Percentiles rank a stretch among this genome's conserved stretches.
Evolutionary conservation across 2,329 filamentous ascomycete genomes (phyloP).

Genomic region (Fusarium chuoi): DNA sequence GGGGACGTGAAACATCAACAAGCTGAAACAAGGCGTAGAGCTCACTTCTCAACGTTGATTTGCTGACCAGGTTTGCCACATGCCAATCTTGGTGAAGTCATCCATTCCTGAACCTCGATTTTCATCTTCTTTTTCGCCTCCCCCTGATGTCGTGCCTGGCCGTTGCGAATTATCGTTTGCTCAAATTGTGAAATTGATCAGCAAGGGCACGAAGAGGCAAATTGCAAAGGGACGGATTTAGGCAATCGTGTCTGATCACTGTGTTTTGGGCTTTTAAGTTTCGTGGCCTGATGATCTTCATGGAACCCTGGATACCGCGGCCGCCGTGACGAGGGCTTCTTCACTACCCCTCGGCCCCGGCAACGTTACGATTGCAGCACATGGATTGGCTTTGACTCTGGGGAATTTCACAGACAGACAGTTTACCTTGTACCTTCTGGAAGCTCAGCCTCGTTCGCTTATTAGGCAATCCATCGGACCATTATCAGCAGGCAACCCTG

Average conservation of each 20-base stretch:
- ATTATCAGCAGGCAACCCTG: neutral
- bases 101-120: constrained; percentile 14
- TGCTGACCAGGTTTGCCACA: constrained; percentile 35
- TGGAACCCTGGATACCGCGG: constrained; percentile 10
- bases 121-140: constrained; percentile 31
- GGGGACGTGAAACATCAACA: constrained; percentile 26
- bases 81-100: constrained; percentile 37
- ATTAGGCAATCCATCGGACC: neutral
- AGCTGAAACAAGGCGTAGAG: constrained; percentile 21
- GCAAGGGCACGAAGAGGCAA: neutral
- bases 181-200: neutral
- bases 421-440: constrained; percentile 14
- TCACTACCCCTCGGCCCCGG: neutral
- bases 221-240: neutral
- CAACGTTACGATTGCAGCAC: neutral
- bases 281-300: neutral
- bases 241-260: neutral
- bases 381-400: neutral
- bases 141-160: constrained; percentile 20
- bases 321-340: constrained; percentile 10
- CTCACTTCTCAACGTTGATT: constrained; percentile 12
- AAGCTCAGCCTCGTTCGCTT: constrained; percentile 26
- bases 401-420: neutral
- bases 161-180: neutral
- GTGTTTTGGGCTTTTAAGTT: neutral